These are phyloP conservation scores for Boletus coccyginus DNA, from an alignment of 768 basidiomycete genomes.

Conservation along the genomic window DNA sequence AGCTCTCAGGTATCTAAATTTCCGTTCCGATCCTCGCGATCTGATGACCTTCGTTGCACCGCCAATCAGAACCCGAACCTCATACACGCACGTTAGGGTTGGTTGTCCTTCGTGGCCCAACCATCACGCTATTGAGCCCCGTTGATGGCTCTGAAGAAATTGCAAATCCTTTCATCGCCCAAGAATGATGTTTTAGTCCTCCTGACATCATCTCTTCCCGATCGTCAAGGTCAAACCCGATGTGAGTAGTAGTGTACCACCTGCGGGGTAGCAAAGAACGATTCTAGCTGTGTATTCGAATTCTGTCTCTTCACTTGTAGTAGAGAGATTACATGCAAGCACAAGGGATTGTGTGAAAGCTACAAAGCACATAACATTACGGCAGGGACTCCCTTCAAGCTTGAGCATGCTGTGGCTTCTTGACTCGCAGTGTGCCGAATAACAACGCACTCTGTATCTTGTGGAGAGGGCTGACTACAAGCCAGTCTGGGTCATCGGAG, in stretches of 20 bases:
- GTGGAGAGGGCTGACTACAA: not conserved
- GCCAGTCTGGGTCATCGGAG: conserved; percentile 17
- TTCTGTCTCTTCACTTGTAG: conserved; percentile 13
- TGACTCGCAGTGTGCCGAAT: not conserved
- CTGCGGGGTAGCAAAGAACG: not conserved
- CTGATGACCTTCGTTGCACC: conserved; percentile 4
- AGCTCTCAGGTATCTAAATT: conserved; percentile 54
- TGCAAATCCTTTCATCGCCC: conserved; percentile 79
- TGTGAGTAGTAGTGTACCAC: not conserved
- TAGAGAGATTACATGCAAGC: conserved; percentile 17
- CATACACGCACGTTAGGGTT: conserved; percentile 72
- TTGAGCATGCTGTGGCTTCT: not conserved
- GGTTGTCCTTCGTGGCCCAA: conserved; percentile 89
- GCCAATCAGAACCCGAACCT: conserved; percentile 55
- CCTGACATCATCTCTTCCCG: not conserved
- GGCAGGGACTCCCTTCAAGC: not conserved
- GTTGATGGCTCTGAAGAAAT: conserved; percentile 96
- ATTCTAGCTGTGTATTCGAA: conserved; percentile 2
- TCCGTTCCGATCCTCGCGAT: conserved; percentile 11
- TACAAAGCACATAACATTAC: not conserved
- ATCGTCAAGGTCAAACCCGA: not conserved
- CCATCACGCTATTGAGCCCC: conserved; percentile 90
- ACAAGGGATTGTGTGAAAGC: conserved; percentile 6
- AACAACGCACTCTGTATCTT: not conserved
- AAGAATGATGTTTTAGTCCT: conserved; percentile 42